These are phyloP conservation scores for Cercis canadensis DNA, from an alignment of 306 rosid genomes.

Conservation along the genomic window DNA sequence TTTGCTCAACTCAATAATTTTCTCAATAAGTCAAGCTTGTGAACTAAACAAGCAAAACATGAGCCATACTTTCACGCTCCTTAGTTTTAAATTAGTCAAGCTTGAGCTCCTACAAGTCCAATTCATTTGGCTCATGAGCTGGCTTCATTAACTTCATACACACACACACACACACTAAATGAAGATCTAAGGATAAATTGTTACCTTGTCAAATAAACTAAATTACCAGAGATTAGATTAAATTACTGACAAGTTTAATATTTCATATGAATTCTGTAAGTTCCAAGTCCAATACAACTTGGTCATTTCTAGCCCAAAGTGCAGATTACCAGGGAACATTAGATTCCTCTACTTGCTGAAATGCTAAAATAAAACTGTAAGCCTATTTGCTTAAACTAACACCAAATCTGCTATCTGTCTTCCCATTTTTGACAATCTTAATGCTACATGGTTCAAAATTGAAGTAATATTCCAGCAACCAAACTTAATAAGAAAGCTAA, in stretches of 20 bases:
- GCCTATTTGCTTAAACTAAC: not conserved
- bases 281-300: not conserved
- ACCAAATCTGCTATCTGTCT: not conserved
- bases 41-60: conserved; percentile 6
- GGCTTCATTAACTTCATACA: not conserved
- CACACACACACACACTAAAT: not conserved
- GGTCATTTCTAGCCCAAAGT: conserved; percentile 10
- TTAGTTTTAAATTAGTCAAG: conserved; percentile 7
- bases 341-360: conserved; percentile 2
- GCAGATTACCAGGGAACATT: conserved; percentile 10
- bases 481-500: conserved; percentile 4
- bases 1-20: not conserved
- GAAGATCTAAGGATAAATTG: not conserved
- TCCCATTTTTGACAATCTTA: not conserved
- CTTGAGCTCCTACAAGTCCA: not conserved
- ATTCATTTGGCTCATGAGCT: not conserved
- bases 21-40: conserved; percentile 1
- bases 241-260: conserved; percentile 11
- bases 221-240: not conserved
- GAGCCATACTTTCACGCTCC: not conserved
- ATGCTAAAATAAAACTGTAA: not conserved
- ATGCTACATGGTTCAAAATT: not conserved
- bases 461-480: conserved; percentile 15
- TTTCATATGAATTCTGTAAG: conserved; percentile 4
- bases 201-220: not conserved